Conservation (phyloP, 2,329 filamentous ascomycete genomes). For the Periconia digitata region DNA sequence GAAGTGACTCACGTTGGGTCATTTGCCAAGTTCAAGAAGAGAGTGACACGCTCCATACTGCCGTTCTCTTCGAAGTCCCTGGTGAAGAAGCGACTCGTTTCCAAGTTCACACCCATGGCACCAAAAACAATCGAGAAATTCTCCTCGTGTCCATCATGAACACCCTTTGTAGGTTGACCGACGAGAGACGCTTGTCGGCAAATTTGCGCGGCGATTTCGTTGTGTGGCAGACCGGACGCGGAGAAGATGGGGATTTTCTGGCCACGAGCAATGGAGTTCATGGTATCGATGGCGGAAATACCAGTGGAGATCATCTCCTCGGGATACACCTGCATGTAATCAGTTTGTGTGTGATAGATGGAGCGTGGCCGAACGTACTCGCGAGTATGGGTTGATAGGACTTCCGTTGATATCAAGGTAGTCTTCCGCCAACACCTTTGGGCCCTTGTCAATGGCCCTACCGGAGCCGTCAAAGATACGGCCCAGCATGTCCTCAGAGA, state of each 20-base stretch:
- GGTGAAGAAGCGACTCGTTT: slow-evolving; percentile 97
- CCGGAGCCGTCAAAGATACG: slow-evolving; percentile 98
- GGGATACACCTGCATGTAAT: slow-evolving; percentile 74
- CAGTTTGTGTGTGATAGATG: slow-evolving; percentile 21
- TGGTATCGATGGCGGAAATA: slow-evolving; percentile 98
- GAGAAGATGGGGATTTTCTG: slow-evolving; percentile 99
- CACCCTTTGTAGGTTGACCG: slow-evolving; percentile 87
- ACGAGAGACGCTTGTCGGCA: slow-evolving; percentile 96
- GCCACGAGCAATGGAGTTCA: slow-evolving; percentile 89
- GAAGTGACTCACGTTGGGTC: slow-evolving; percentile 81
- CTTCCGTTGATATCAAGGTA: slow-evolving; percentile 99
- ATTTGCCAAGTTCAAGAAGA: slow-evolving; percentile 99
- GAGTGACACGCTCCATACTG: slow-evolving; percentile 91
- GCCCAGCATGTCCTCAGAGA: slow-evolving; percentile 99
- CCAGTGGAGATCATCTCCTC: slow-evolving; percentile 99
- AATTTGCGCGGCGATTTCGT: slow-evolving; percentile 98
- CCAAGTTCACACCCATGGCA: slow-evolving; percentile 99
- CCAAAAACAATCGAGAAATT: slow-evolving; percentile 99
- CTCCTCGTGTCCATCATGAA: slow-evolving; percentile 95
- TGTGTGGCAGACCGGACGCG: slow-evolving; percentile 95
- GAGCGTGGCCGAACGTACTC: slow-evolving; percentile 61
- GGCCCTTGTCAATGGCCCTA: slow-evolving; percentile 97
- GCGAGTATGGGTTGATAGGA: slow-evolving; percentile 96
- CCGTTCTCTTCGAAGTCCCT: slow-evolving; percentile 99
- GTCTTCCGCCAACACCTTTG: slow-evolving; percentile 96